Percentiles rank a stretch among this genome's conserved stretches.
Evolutionary conservation across 495 filamentous ascomycete genomes (phyloP).

Genomic region (Margaritispora aquatica): DNA sequence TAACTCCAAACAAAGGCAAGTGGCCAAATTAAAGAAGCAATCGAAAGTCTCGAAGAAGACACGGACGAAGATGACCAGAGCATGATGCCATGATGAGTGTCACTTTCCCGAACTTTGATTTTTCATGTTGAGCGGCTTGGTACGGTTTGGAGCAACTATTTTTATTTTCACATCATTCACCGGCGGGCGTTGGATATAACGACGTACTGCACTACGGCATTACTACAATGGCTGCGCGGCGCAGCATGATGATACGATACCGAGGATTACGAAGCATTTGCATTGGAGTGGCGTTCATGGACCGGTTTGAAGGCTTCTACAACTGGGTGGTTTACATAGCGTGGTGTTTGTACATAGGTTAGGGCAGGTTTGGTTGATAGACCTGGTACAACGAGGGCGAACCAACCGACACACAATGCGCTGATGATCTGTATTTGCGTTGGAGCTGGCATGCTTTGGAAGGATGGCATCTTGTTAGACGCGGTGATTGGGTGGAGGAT

Average conservation of each 20-base stretch:
- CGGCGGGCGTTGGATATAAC: neutral
- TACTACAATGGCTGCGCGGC: neutral
- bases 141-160: neutral
- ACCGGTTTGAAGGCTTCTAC: neutral
- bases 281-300: neutral
- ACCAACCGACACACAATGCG: neutral
- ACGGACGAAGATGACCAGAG: conserved; percentile 62
- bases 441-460: neutral
- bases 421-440: neutral
- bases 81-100: conserved; percentile 21
- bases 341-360: conserved; percentile 4
- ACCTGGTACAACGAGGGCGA: neutral
- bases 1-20: conserved; percentile 55
- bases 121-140: neutral
- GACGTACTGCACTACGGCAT: neutral
- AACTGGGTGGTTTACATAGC: neutral
- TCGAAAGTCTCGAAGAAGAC: conserved; percentile 83
- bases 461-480: neutral
- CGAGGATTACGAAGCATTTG: neutral
- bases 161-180: neutral
- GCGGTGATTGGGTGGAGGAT: too few species aligned
- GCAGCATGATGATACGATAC: conserved; percentile 4
- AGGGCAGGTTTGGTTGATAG: neutral
- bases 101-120: neutral
- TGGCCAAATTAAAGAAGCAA: conserved; percentile 85